Evolutionary conservation across 371 early-diverging fungal genomes (phyloP).

Genomic region (Smittium culicis): DNA sequence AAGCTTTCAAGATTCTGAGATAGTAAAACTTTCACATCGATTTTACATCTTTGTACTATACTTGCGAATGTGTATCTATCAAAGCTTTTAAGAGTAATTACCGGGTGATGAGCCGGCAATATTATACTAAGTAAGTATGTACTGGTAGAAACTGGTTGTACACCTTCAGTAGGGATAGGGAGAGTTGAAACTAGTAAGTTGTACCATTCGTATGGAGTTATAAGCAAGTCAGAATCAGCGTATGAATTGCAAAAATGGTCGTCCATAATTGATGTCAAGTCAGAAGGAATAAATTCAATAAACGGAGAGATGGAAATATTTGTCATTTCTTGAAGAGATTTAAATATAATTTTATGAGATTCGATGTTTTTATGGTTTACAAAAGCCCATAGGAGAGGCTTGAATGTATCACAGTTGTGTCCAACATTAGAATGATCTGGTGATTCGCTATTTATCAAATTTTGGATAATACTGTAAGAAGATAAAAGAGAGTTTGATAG

Average conservation of each 20-base stretch:
- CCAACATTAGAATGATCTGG: background rate
- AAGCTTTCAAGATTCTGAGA: slow-evolving; percentile 33
- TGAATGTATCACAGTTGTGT: background rate
- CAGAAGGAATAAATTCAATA: background rate
- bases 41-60: slow-evolving; percentile 53
- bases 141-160: slow-evolving; percentile 14
- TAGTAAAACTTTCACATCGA: slow-evolving; percentile 53
- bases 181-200: slow-evolving; percentile 51
- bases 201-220: slow-evolving; percentile 38
- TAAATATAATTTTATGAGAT: slow-evolving; percentile 30
- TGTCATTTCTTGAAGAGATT: background rate
- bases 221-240: background rate
- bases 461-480: slow-evolving; percentile 28
- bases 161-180: slow-evolving; percentile 28
- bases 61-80: slow-evolving; percentile 74
- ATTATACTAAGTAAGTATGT: slow-evolving; percentile 44
- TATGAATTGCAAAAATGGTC: background rate
- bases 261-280: background rate
- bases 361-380: slow-evolving; percentile 33
- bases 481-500: slow-evolving; percentile 43
- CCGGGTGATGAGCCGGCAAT: slow-evolving; percentile 56
- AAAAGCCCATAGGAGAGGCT: background rate
- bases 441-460: slow-evolving; percentile 3
- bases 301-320: background rate
- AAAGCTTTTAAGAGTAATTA: slow-evolving; percentile 36